Evolutionary conservation across 2,329 filamentous ascomycete species (phyloP).

Genomic region (Arthroderma uncinatum): DNA sequence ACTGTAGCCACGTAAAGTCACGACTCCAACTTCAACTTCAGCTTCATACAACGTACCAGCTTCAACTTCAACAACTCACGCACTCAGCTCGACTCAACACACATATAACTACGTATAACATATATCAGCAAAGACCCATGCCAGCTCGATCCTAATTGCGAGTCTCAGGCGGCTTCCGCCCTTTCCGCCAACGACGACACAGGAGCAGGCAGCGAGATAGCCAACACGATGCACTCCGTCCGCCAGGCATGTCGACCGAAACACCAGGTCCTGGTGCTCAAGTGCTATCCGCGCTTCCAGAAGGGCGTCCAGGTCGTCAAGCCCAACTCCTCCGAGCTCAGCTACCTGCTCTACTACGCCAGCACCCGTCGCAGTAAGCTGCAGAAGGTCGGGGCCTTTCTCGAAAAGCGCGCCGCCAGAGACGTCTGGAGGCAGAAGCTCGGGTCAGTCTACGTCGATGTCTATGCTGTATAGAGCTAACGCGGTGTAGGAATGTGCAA

Average conservation of each 20-base stretch:
- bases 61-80: no score
- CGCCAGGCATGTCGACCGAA: conserved; percentile 66
- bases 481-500: conserved; percentile 62
- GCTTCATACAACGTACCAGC: no score
- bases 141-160: no score
- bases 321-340: conserved; percentile 92
- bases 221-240: conserved; percentile 42
- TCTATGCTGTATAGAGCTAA: conserved; percentile 7
- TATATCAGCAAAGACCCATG: no score
- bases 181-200: neutral
- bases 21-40: no score
- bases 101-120: no score
- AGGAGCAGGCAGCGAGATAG: neutral
- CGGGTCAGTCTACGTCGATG: conserved; percentile 49
- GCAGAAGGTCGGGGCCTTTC: conserved; percentile 86
- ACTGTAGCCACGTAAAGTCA: no score
- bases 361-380: conserved; percentile 90
- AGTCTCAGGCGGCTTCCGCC: no score
- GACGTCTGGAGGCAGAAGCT: conserved; percentile 85
- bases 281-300: conserved; percentile 87
- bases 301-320: conserved; percentile 89
- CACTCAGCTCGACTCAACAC: no score
- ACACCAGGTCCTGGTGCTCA: conserved; percentile 90
- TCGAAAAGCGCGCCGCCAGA: conserved; percentile 84
- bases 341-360: conserved; percentile 93